Evolutionary conservation across 768 basidiomycete genomes (phyloP), one percentile per base, ranked within the genome.

Genomic region (Amanita muscaria): DNA sequence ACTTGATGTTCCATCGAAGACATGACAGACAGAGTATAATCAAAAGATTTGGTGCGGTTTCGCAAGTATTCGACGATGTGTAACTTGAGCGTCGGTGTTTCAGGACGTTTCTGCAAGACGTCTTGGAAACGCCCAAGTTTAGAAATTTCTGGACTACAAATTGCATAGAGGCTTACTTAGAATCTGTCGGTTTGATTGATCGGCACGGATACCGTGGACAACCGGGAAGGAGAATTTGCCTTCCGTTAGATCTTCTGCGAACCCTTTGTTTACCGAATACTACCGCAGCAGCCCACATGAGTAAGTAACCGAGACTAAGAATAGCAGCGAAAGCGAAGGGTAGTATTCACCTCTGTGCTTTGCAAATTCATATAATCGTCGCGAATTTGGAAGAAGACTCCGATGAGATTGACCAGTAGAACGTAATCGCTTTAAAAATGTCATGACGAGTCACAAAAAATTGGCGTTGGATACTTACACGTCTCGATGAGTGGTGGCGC

Each of bases 221-320:
- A 97, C 72, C 0, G 92, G 93, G 64, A 98, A 98, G 3, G 89
- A 93, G 68, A 98, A 98, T 61, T 98, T 98, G 5, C 94, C 94
- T 64, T 97, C 94, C 0, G 88, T 84, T 11, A 98, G 69, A 58
- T 98, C 94, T 62, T 98, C 93, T 0, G 87, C 88, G 59, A 88
- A 94, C 2, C 86, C 86, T 58, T 88, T 88, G 59, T 83, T 87
- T 33, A 76, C 74, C 2, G 80, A 68, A 57, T 97, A 97, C 89
- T 94, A 39, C n/a, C n/a, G 3, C 31, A 37, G 23, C 27, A 12
- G 4, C n/a, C 7, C 7, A n/a, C n/a, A 12, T 43, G 14, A 43
- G 24, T 27, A 37, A 29, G 15, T 23, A 1, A 8, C 15, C 12
- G 2, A 11, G n/a, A 19, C 23, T 5, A 15, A 27, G 24, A 25